These are phyloP conservation scores for Wickerhamomyces sydowiorum DNA, from an alignment of 805 yeast species.

Conservation along the genomic window DNA sequence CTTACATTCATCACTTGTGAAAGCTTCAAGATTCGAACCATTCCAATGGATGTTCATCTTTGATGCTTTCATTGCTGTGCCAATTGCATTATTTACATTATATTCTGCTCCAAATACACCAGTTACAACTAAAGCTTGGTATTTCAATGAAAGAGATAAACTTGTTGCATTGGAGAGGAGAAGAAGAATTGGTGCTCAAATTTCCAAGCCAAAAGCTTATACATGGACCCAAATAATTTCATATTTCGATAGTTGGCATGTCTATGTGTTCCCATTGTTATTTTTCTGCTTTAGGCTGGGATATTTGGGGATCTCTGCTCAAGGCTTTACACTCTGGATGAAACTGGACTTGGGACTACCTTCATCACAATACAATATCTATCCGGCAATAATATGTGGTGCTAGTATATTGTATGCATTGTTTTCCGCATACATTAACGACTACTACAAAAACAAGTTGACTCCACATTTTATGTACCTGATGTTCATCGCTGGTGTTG, in stretches of 20 bases:
- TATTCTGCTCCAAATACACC: conserved; percentile 36
- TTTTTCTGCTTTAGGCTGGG: conserved; percentile 17
- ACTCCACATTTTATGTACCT: conserved; percentile 31
- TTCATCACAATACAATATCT: conserved; percentile 32
- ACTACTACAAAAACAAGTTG: conserved; percentile 27
- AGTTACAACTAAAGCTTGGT: conserved; percentile 32
- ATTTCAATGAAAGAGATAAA: conserved; percentile 32
- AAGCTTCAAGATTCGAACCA: conserved; percentile 19
- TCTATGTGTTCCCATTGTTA: conserved; percentile 35
- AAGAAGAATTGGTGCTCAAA: conserved; percentile 35
- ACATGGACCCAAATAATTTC: conserved; percentile 33
- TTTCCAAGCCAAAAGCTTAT: conserved; percentile 36
- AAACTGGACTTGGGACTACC: conserved; percentile 28
- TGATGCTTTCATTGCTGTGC: conserved; percentile 31
- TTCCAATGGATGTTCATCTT: conserved; percentile 41
- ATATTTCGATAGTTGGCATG: conserved; percentile 45
- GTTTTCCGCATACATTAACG: conserved; percentile 31
- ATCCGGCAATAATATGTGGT: conserved; percentile 35
- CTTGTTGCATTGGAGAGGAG: conserved; percentile 42
- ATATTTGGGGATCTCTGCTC: conserved; percentile 29
- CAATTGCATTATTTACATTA: conserved; percentile 36
- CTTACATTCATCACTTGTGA: conserved; percentile 14
- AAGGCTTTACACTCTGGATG: conserved; percentile 43
- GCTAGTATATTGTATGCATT: conserved; percentile 34
- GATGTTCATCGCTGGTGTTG: conserved; percentile 32